Base-by-base conservation (phyloP, 2,329 filamentous ascomycete species). In the Fusarium duplospermum region DNA sequence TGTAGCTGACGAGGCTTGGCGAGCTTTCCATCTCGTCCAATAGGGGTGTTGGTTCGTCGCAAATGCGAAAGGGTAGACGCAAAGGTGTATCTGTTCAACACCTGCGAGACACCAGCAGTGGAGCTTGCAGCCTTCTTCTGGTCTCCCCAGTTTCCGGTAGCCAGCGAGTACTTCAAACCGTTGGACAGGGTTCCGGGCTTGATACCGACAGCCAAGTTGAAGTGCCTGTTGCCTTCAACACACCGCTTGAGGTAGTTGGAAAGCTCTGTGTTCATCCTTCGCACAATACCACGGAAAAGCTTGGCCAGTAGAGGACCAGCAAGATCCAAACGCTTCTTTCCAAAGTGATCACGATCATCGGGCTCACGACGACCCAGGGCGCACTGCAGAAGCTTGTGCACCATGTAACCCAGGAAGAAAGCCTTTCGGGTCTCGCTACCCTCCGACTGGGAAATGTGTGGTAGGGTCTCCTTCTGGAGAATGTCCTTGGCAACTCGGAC, bases 391-490 rank as follows among this genome's bases (percentile, higher is more conserved):
- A 99, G 89, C 81, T 96, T 93, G 84, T 99, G 96, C 56, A 98
- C 94, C 96, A 99, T 99, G 84, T 99, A 99, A 24, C 97, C 96
- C 58, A 99, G 87, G 88, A 98, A 99, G 85, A 98, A 99, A 3
- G 97, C 96, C 82, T 99, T 99, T 68, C 94, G 89, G 2, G 96
- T 98, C 82, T 98, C 96, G 77, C 94, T 97, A 31, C 96, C 96
- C 83, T 98, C 95, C 70, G 90, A 92, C 82, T 99, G 96, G 1
- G 96, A 98, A 71, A 99, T 98, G 80, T 99, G 96, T 27, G 96
- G 97, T 56, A 99, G 86, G 75, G 97, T 93, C 83, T 99, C 97
- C 86, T 98, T 98, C 82, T 98, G 95, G 83, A 99, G 91, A 76
- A 99, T 95, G 77, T 98, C 96, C 79, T 94, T 91, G 5, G 96